phyloP scores from a whole-genome alignment of 768 basidiomycete genomes.

The Baorangia bicolor region DNA sequence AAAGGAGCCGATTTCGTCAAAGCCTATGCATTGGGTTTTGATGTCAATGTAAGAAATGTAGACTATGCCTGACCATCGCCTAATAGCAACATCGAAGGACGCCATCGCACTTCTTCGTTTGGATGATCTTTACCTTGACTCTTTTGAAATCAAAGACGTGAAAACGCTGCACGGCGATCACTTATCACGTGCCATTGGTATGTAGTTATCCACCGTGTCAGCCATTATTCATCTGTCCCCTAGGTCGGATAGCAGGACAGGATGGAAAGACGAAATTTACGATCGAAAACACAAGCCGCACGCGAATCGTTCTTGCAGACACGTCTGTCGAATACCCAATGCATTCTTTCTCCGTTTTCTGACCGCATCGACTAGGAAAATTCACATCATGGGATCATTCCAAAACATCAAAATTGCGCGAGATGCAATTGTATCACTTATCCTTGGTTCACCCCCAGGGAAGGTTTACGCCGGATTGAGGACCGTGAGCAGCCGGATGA shows the following conservation, averaged over 20 bases:
- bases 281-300: slow-evolving; percentile 95
- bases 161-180: slow-evolving; percentile 98
- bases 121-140: slow-evolving; percentile 97
- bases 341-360: not conserved
- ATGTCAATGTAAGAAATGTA: slow-evolving; percentile 73
- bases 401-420: slow-evolving; percentile 98
- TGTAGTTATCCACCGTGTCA: slow-evolving; percentile 10
- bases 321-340: slow-evolving; percentile 57
- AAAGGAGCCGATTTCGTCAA: slow-evolving; percentile 98
- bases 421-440: slow-evolving; percentile 93
- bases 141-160: slow-evolving; percentile 98
- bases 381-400: slow-evolving; percentile 97
- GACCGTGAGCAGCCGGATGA: slow-evolving; percentile 90
- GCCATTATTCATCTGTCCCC: slow-evolving; percentile 5
- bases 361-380: slow-evolving; percentile 61
- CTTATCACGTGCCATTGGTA: slow-evolving; percentile 94
- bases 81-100: slow-evolving; percentile 54
- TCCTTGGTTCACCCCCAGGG: slow-evolving; percentile 93
- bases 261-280: slow-evolving; percentile 99
- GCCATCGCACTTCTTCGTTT: slow-evolving; percentile 92
- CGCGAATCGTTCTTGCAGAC: slow-evolving; percentile 97
- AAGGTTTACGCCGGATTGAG: slow-evolving; percentile 90
- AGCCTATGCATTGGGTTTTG: slow-evolving; percentile 92
- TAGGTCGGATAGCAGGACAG: slow-evolving; percentile 96
- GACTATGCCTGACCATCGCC: not conserved